Base-by-base conservation (phyloP, 768 basidiomycete species). In the Antrodiella citrinella region DNA sequence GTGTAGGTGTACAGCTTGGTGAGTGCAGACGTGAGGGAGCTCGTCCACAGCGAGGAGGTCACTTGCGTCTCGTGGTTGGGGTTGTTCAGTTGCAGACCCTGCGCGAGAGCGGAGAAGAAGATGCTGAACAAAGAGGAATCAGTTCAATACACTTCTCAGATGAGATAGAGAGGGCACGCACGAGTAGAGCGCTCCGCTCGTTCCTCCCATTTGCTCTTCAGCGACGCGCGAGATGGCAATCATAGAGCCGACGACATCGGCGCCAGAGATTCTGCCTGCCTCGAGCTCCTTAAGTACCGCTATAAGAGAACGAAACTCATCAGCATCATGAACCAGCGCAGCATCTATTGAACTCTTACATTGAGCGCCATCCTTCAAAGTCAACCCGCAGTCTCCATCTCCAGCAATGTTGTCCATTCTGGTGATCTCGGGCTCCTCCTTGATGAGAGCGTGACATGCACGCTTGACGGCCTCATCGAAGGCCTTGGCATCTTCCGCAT, bases 151-250 rank as follows among this genome's bases (percentile, higher is more conserved):
- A 35, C 10, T 25, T 43, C 7, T 38, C 18, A 56, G 22, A 47
- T 25, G 24, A 30, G 42, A 38, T 18, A 45, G 35, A 26, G 49
- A 45, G 10, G 24, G 4, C 10, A 78, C 87, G 51, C 56, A 91
- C 89, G 91, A 92, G 65, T 93, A 95, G 22, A 95, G 65, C 0
- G 91, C 91, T 2, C 92, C 92, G 55, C 85, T 88, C 4, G 92
- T 94, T 26, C 92, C 92, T 11, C 88, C 92, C 92, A 95, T 95
- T 15, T 73, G 71, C 57, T 88, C 83, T 64, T 92, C 89, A 2
- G 85, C 83, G 7, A 84, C 78, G 55, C 80, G 74, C 2, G 92
- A 78, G 51, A 94, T 79, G 2, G 72, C 70, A 41, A 86, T 76
- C 52, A 89, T 70, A 47, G 82, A 77, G 21, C 70, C 72, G 30